Evolutionary conservation across 2,329 filamentous ascomycete genomes (phyloP).

Genomic region (Parafenestella ontariensis): DNA sequence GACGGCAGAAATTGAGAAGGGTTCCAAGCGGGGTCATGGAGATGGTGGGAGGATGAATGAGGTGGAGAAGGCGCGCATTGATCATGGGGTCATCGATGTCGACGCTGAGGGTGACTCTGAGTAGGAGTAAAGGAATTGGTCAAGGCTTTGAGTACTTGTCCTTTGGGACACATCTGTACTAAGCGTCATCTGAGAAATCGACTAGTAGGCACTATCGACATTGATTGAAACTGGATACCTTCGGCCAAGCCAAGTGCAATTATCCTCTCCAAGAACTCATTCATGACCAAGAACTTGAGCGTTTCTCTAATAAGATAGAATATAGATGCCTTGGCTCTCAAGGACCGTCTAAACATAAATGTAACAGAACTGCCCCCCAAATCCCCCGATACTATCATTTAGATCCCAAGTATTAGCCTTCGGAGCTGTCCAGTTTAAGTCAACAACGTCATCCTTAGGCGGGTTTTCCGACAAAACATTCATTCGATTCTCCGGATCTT

Average conservation of each 20-base stretch:
- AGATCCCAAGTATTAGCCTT: slow-evolving; percentile 26
- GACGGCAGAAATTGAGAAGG: background rate
- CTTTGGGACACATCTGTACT: too few relatives aligned
- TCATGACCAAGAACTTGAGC: too few relatives aligned
- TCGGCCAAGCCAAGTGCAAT: too few relatives aligned
- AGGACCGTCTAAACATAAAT: slow-evolving; percentile 27
- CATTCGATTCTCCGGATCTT: slow-evolving; percentile 43
- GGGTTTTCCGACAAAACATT: slow-evolving; percentile 28
- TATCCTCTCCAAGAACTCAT: too few relatives aligned
- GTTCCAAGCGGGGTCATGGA: background rate
- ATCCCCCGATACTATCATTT: slow-evolving; percentile 28
- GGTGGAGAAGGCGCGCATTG: too few relatives aligned
- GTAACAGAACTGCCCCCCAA: slow-evolving; percentile 30
- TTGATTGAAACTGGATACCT: too few relatives aligned
- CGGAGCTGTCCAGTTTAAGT: slow-evolving; percentile 29
- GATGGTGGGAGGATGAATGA: background rate
- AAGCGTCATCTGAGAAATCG: too few relatives aligned
- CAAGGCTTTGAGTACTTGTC: background rate
- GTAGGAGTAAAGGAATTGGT: slow-evolving; percentile 1
- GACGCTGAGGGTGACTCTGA: slow-evolving; percentile 17
- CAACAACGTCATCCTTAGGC: slow-evolving; percentile 24
- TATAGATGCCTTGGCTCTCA: too few relatives aligned
- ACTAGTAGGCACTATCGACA: too few relatives aligned
- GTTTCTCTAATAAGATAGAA: too few relatives aligned
- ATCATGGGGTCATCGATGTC: background rate